Evolutionary conservation across 108 stramenopile species (phyloP), one percentile per base, ranked within the genome.

Genomic region (Cyclostephanos tholiformis): DNA sequence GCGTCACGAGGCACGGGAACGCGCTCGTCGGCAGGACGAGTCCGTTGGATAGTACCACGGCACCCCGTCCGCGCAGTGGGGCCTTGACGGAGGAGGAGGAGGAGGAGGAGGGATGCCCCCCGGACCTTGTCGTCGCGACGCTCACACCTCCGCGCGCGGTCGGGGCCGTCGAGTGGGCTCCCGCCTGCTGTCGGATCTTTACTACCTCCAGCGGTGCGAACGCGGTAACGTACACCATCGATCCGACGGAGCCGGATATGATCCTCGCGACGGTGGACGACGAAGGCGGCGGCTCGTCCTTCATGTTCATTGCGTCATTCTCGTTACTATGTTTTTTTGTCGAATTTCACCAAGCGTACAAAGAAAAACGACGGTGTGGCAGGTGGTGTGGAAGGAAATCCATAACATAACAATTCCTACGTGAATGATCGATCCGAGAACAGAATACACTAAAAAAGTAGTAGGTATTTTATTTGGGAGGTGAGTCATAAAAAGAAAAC

Each of bases 161-260:
- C 17, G 17, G 50, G 50, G 43, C 14, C 16, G 19, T 29, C 17
- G 51, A 14, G 2, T 53, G 27, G 9, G 62, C 19, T n/a, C n/a
- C n/a, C n/a, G 70, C 49, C 65, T 92, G 91, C 69, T 86, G 79
- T 17, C 88, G 88, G 16, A 92, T 84, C 64, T 92, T 92, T 51
- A 89, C 87, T 16, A 92, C 91, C 52, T 92, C 91, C 32, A 92
- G 51, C 10, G 91, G 91, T 16, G 86, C 86, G 7, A 92, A 88
- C 4, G 82, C 72, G 23, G 88, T 49, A 20, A 87, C 85, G 12
- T 88, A 88, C 8, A 89, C 65, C 46, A 86, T 66, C 10, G 88
- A 87, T 16, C 91, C 91, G 4, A 92, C 62, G 27, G 86, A 84
- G 6, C 87, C 87, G 32, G 88, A 46, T 3, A 46, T 0, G 13